Conservation (phyloP, 805 yeast species). For the Starmerella sirachaensis region DNA sequence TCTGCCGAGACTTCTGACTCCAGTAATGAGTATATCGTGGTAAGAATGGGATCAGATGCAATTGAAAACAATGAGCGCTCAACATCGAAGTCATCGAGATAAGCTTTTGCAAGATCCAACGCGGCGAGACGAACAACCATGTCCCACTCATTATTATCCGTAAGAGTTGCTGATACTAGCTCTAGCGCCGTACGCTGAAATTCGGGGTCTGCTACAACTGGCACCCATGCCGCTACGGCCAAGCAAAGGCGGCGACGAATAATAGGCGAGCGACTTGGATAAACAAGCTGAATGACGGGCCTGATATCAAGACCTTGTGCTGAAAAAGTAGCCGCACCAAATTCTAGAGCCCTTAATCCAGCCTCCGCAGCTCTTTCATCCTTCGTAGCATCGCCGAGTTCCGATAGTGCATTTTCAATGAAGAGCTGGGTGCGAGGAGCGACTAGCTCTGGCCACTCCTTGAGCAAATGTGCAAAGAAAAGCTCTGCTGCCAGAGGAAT, state of each 20-base stretch:
- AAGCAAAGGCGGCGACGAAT: conserved; percentile 67
- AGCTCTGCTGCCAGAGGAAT: conserved; percentile 79
- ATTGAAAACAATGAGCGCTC: conserved; percentile 55
- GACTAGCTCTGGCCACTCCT: conserved; percentile 47
- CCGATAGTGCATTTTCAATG: conserved; percentile 25
- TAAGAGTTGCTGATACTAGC: conserved; percentile 39
- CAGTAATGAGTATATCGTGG: conserved; percentile 40
- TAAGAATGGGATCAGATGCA: conserved; percentile 43
- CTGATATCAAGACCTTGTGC: conserved; percentile 37
- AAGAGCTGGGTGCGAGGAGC: conserved; percentile 44
- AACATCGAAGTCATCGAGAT: conserved; percentile 82
- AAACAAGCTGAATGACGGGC: conserved; percentile 54
- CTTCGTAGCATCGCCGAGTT: no score
- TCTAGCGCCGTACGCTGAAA: conserved; percentile 44
- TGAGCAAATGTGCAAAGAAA: conserved; percentile 63
- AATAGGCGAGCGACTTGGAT: conserved; percentile 58
- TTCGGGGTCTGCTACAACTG: conserved; percentile 48
- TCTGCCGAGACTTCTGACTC: conserved; percentile 47
- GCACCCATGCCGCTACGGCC: conserved; percentile 70
- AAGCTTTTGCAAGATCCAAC: conserved; percentile 50
- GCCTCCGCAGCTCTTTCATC: conserved; percentile 68
- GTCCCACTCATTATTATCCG: conserved; percentile 37
- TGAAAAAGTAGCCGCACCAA: conserved; percentile 57
- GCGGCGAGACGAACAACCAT: conserved; percentile 72
- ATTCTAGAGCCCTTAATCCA: conserved; percentile 68